Percentiles rank a stretch among this genome's conserved stretches.
Conservation (phyloP, 2,329 filamentous ascomycete genomes). For the Fusarium falciforme region DNA sequence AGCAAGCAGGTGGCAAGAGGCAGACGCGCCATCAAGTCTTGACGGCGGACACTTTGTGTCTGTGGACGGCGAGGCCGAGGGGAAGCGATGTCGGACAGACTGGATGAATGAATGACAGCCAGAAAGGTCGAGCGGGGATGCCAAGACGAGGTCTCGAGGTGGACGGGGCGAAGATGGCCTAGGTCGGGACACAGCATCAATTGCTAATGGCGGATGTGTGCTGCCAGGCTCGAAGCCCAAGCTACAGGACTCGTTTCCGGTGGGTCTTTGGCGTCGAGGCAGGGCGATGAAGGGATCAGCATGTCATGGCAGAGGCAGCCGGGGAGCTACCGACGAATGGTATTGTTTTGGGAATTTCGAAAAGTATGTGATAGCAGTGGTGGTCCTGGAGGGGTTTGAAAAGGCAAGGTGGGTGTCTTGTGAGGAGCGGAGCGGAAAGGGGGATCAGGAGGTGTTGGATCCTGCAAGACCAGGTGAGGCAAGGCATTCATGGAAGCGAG, state of each 20-base stretch:
- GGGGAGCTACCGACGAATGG: neutral
- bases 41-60: slow-evolving; percentile 5
- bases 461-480: slow-evolving; percentile 11
- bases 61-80: slow-evolving; percentile 1
- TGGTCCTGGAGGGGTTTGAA: neutral
- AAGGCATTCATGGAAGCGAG: neutral
- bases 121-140: neutral
- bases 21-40: neutral
- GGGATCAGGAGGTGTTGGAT: slow-evolving; percentile 1
- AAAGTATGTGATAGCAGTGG: slow-evolving; percentile 24
- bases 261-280: neutral
- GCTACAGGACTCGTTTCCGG: neutral
- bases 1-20: neutral
- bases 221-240: neutral
- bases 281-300: neutral
- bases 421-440: neutral
- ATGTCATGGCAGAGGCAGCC: slow-evolving; percentile 7
- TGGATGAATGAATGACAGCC: slow-evolving; percentile 3
- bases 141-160: slow-evolving; percentile 9
- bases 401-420: neutral
- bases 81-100: slow-evolving; percentile 17
- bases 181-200: neutral
- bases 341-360: slow-evolving; percentile 16
- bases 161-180: neutral
- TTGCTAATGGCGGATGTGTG: neutral